Evolutionary conservation across 495 filamentous ascomycete species (phyloP), one percentile per base, ranked within the genome.

Genomic region (Hyaloscypha finlandica): DNA sequence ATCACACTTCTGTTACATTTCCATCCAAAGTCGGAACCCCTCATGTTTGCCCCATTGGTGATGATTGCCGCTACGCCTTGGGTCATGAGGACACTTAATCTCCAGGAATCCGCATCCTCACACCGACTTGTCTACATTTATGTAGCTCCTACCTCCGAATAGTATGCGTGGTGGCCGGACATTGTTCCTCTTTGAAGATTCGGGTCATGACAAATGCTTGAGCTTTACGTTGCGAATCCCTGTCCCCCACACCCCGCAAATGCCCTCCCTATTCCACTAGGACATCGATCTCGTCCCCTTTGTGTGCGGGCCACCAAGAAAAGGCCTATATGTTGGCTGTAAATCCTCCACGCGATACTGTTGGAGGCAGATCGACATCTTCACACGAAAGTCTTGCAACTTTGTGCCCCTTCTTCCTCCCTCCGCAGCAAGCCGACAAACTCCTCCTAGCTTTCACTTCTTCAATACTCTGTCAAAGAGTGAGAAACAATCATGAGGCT

Each of bases 71-170:
- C 53, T 25, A 12, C 42, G 6, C 9, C 20, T n/a, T 29, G 53
- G 53, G 53, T 56, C 53, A 56, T 16, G 53, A 56, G 53, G 53
- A 56, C 53, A 56, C 42, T 48, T 48, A 48, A 48, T 48, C 16
- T 48, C 42, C 11, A 11, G 42, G 42, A 48, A 11, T 48, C 42
- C 42, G 42, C 16, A 12, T 48, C 42, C 16, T 48, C 42, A 48
- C 42, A 19, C 42, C 42, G 16, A 19, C 42, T 2, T 14, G 42
- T 19, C 42, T 48, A 48, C 42, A 48, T 48, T 48, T 16, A 48
- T 16, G 42, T 48, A 16, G 42, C 42, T 48, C 42, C 42, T 48
- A 1, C 42, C 42, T 48, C 42, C 42, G 42, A 48, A 48, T 11
- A 48, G 6, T 48, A 48, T 48, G 42, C 42, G 42, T 48, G 16